A percentile compares a stretch with the other conserved stretches of the same genome.
phyloP scores from a whole-genome alignment of 2,329 filamentous ascomycete genomes.

The Phialocephala subalpina region DNA sequence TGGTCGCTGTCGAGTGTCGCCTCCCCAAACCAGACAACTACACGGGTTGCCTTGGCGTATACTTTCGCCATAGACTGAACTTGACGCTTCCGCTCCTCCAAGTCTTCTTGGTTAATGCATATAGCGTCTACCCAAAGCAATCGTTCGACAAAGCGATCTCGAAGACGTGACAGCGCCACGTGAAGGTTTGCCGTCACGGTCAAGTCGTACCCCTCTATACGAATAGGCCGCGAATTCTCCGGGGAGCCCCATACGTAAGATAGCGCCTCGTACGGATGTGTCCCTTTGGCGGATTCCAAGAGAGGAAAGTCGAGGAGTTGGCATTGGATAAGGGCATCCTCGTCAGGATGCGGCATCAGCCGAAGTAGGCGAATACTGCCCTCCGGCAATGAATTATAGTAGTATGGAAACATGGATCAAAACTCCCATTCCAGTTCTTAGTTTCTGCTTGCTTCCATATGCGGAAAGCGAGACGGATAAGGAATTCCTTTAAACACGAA shows the following conservation, averaged over 20 bases:
- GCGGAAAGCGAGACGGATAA: too few species aligned
- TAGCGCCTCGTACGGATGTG: constrained; percentile 29
- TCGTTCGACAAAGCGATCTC: constrained; percentile 20
- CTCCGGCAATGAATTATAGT: too few species aligned
- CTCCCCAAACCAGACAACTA: constrained; percentile 26
- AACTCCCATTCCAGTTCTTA: too few species aligned
- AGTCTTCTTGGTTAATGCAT: neutral
- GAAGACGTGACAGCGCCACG: constrained; percentile 24
- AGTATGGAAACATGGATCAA: too few species aligned
- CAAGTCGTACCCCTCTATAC: constrained; percentile 18
- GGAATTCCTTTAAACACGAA: too few species aligned
- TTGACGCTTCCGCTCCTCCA: constrained; percentile 16
- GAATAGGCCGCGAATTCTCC: constrained; percentile 17
- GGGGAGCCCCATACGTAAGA: too few species aligned
- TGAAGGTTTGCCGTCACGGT: constrained; percentile 22
- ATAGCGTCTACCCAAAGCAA: neutral
- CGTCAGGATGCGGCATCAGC: constrained; percentile 14
- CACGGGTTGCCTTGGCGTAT: constrained; percentile 12
- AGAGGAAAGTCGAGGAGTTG: constrained; percentile 11
- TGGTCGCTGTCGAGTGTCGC: neutral
- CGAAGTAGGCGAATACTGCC: constrained; percentile 32
- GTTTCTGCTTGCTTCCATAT: too few species aligned
- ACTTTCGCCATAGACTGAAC: constrained; percentile 23
- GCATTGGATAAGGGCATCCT: neutral
- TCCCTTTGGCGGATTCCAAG: constrained; percentile 17